Base-by-base conservation (phyloP, 768 basidiomycete genomes). In the Pleurotus ostreatus region DNA sequence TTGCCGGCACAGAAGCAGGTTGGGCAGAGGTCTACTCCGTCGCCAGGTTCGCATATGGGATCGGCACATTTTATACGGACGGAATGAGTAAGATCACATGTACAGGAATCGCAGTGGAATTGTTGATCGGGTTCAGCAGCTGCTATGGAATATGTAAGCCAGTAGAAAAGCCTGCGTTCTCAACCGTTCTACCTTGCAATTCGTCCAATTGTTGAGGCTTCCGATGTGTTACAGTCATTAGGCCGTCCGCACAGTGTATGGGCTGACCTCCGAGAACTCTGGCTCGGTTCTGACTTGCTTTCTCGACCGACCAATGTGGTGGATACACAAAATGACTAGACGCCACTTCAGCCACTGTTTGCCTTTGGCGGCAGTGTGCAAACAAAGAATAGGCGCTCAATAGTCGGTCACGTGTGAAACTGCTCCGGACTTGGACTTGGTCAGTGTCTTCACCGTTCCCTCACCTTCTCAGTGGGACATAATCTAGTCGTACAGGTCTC, bases 31-130 rank as follows among this genome's bases (percentile, higher is more conserved):
- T 99, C 96, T 55, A 97, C 87, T 15, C 94, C 94, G 2, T 82
- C 80, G 51, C 84, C 86, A 37, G 69, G 58, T 52, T 74, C 71
- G 60, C 90, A 94, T 40, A 72, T 75, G 4, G 83, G 80, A 70
- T 92, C 89, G 30, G 96, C 95, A 68, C 96, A 99, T 71, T 95
- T 94, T 67, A 99, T 93, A 59, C 95, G 89, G 59, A 97, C 85
- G n/a, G 92, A 92, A 68, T 98, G 94, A 2, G 97, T 98, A 62
- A 98, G 80, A 72, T 98, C 94, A 71, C 85, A 82, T 60, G 74
- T 75, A 71, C 95, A 96, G 12, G 83, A 72, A 68, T 94, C 93
- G 74, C 93, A 95, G 61, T 86, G 80, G 61, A 90, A 89, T 65
- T 91, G 86, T 37, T 88, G 76, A 57, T 89, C 92, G 13, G 91